Evolutionary conservation across 148 eudicot species (phyloP).

Genomic region (Cornus suecica): DNA sequence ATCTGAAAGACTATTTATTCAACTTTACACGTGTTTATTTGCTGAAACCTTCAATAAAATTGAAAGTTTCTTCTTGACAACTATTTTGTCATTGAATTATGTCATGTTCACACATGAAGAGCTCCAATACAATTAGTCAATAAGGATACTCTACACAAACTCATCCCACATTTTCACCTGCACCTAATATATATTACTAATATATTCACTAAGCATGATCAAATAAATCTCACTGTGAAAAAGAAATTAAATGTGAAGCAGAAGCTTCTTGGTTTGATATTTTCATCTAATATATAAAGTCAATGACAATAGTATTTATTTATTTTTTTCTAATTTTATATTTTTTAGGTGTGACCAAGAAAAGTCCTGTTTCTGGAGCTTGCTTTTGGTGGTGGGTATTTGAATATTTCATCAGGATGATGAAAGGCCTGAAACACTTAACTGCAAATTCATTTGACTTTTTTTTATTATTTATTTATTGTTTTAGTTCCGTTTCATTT

Average conservation of each 20-base stretch:
- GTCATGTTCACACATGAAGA: background rate
- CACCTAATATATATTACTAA: background rate
- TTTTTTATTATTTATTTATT: no score
- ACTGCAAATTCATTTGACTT: no score
- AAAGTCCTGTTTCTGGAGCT: background rate
- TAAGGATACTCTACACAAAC: background rate
- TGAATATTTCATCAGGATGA: background rate
- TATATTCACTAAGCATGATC: background rate
- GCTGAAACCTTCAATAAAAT: background rate
- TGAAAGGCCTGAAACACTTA: background rate
- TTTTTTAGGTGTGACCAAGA: no score
- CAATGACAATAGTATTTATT: background rate
- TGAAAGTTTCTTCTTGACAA: background rate
- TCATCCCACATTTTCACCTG: background rate
- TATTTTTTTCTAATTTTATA: background rate
- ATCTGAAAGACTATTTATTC: background rate
- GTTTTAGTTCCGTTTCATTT: no score
- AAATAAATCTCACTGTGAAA: background rate
- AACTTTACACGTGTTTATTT: background rate
- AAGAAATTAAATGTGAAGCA: background rate
- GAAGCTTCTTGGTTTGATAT: background rate
- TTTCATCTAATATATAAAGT: background rate
- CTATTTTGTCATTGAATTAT: background rate
- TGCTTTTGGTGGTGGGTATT: background rate
- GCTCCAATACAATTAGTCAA: background rate